Evolutionary conservation across 345 rosid genomes (phyloP).

Genomic region (Salix arbutifolia): DNA sequence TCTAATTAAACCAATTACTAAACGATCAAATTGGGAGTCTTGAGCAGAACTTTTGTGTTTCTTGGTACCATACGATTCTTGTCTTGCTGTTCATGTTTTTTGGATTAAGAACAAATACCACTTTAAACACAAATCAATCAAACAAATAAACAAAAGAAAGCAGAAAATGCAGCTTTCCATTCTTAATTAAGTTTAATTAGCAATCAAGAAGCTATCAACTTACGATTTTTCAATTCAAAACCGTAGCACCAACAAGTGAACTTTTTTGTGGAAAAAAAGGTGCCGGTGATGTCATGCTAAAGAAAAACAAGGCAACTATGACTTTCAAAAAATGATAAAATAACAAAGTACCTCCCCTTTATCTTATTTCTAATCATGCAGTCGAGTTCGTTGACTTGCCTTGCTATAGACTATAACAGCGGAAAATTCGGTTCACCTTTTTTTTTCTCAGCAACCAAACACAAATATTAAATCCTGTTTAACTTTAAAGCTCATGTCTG

Average conservation of each 20-base stretch:
- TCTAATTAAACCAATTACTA: background rate
- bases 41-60: background rate
- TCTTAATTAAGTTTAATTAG: background rate
- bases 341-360: background rate
- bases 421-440: background rate
- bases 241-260: conserved; percentile 15
- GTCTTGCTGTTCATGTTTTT: conserved; percentile 17
- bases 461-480: background rate
- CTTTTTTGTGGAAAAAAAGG: background rate
- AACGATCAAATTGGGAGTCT: background rate
- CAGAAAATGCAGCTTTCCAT: background rate
- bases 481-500: background rate
- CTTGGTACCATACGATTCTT: conserved; percentile 13
- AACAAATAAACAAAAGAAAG: background rate
- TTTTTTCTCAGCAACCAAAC: conserved; percentile 24
- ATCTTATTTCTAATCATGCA: background rate
- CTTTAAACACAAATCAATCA: background rate
- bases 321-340: background rate
- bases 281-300: conserved; percentile 13
- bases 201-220: background rate
- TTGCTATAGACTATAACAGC: no score
- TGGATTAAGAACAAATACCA: background rate
- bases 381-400: background rate
- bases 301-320: conserved; percentile 2
- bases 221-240: conserved; percentile 26